A percentile compares a stretch with the other conserved stretches of the same genome.
phyloP scores from a whole-genome alignment of 1,284 basidiomycete species.

The Porodaedalea pini region DNA sequence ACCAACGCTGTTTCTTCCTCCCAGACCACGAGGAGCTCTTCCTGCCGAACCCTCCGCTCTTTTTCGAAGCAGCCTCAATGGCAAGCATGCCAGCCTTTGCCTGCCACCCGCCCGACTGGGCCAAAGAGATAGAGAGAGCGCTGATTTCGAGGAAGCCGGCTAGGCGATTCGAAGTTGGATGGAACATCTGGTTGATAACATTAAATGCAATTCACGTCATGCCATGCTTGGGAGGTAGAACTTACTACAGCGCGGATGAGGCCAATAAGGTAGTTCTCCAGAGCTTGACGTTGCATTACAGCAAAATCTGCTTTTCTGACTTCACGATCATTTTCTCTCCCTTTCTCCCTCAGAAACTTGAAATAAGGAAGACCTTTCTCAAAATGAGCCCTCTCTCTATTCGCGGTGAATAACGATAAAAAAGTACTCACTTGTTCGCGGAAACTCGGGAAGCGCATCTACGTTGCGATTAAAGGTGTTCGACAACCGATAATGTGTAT shows the following conservation, averaged over 20 bases:
- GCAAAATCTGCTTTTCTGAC: slow-evolving; percentile 74
- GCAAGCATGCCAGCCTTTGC: slow-evolving; percentile 88
- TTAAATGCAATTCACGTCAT: slow-evolving; percentile 10
- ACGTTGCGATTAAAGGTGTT: slow-evolving; percentile 71
- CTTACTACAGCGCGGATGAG: slow-evolving; percentile 87
- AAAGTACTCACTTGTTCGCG: slow-evolving; percentile 65
- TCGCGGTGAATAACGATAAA: neutral
- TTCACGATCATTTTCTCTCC: slow-evolving; percentile 45
- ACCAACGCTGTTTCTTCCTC: slow-evolving; percentile 82
- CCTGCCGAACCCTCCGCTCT: slow-evolving; percentile 56
- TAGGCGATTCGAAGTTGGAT: slow-evolving; percentile 88
- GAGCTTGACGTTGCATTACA: slow-evolving; percentile 69
- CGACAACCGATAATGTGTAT: slow-evolving; percentile 88
- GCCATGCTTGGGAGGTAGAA: slow-evolving; percentile 22
- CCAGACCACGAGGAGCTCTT: slow-evolving; percentile 65
- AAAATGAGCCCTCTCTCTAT: neutral
- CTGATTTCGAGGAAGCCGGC: slow-evolving; percentile 96
- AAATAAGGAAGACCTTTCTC: slow-evolving; percentile 77
- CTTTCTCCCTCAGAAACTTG: slow-evolving; percentile 70
- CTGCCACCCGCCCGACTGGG: slow-evolving; percentile 78
- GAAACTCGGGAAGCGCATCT: slow-evolving; percentile 89
- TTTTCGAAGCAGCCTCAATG: slow-evolving; percentile 48
- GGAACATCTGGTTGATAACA: slow-evolving; percentile 82
- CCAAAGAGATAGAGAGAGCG: slow-evolving; percentile 80
- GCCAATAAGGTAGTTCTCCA: slow-evolving; percentile 88